A percentile compares a stretch with the other conserved stretches of the same genome.
phyloP scores from a whole-genome alignment of 305 asterid species.

The Fraxinus nigra region DNA sequence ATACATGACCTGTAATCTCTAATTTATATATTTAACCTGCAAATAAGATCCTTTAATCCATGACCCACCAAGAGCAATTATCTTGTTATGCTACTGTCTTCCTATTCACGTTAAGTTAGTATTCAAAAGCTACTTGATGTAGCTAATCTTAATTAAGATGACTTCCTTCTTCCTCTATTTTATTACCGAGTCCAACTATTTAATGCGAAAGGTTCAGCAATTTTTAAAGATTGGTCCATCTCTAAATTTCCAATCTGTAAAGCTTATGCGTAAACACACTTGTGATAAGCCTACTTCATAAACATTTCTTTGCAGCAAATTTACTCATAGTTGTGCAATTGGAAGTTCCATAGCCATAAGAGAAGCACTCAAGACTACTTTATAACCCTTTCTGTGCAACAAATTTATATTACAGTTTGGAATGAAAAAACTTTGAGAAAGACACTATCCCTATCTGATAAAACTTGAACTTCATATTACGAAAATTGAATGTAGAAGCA shows the following conservation, averaged over 20 bases:
- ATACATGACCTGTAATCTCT: not conserved
- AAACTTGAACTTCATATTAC: not conserved
- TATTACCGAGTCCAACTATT: not conserved
- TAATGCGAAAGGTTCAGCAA: not conserved
- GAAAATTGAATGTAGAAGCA: not conserved
- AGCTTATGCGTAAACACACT: not conserved
- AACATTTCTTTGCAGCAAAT: not conserved
- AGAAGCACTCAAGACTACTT: not conserved
- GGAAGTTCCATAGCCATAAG: not conserved
- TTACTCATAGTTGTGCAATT: not conserved
- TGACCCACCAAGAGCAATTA: not conserved
- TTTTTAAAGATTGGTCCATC: not conserved
- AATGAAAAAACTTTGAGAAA: not conserved
- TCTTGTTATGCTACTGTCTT: not conserved
- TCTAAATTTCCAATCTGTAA: not conserved
- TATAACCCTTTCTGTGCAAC: not conserved
- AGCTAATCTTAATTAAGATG: not conserved
- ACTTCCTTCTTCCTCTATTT: not conserved
- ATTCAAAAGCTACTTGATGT: not conserved
- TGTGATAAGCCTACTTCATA: not conserved
- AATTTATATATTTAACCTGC: not conserved
- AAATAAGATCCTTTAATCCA: not conserved
- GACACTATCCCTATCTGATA: not conserved
- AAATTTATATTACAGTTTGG: not conserved
- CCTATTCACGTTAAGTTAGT: not conserved